Evolutionary conservation across 768 basidiomycete genomes (phyloP).

Genomic region (Pleurotus giganteus): DNA sequence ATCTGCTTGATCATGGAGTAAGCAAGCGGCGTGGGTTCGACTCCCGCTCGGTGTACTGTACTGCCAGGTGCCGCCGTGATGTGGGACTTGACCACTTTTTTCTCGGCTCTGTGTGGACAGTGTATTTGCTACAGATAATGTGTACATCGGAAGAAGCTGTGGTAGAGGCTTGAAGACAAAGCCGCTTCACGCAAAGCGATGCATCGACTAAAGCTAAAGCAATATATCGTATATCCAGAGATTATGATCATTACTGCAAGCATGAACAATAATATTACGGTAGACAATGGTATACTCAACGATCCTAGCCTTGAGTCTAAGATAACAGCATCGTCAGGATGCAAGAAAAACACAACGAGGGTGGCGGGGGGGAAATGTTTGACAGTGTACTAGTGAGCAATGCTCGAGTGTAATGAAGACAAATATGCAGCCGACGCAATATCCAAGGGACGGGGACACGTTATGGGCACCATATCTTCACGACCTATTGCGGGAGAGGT

Average conservation of each 20-base stretch:
- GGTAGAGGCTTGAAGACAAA: too few species aligned
- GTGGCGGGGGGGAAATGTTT: too few species aligned
- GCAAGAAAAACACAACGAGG: neutral
- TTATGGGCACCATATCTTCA: conserved; percentile 8
- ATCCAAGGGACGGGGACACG: neutral
- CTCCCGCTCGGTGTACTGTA: conserved; percentile 4
- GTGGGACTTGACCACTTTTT: neutral
- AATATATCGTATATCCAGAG: neutral
- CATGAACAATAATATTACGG: conserved; percentile 9
- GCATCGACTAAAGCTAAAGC: too few species aligned
- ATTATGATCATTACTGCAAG: conserved; percentile 7
- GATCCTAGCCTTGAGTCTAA: neutral
- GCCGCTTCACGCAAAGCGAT: too few species aligned
- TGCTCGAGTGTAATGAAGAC: neutral
- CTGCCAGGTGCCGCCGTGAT: too few species aligned
- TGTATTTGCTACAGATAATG: neutral
- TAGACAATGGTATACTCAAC: neutral
- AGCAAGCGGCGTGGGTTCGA: conserved; percentile 9
- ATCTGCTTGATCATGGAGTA: neutral
- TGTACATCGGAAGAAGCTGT: too few species aligned
- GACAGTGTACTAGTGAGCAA: too few species aligned
- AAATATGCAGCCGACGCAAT: neutral
- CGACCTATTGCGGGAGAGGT: conserved; percentile 1
- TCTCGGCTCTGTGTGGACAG: neutral
- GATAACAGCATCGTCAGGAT: neutral